phyloP scores from a whole-genome alignment of 164 flowering plant species.

The Dillenia suffruticosa region DNA sequence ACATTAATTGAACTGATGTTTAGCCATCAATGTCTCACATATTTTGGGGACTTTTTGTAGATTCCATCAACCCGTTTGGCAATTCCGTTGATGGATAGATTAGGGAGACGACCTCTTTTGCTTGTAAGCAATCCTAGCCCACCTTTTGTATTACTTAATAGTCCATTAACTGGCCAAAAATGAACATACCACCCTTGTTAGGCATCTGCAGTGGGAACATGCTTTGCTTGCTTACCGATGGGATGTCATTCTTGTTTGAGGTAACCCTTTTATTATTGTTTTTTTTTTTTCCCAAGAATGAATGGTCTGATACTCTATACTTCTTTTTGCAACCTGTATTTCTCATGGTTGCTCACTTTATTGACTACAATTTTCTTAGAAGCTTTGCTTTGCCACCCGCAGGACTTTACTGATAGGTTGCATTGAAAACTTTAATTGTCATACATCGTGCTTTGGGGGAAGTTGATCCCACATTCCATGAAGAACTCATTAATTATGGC shows the following conservation, averaged over 20 bases:
- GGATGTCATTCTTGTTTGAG: slow-evolving; percentile 62
- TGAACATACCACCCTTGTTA: slow-evolving; percentile 16
- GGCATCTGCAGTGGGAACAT: slow-evolving; percentile 80
- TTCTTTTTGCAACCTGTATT: neutral
- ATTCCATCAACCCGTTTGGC: slow-evolving; percentile 67
- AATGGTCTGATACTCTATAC: neutral
- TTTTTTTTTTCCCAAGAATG: neutral
- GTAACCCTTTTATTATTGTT: slow-evolving; percentile 9
- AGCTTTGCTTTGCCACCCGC: neutral
- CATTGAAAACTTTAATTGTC: slow-evolving; percentile 84
- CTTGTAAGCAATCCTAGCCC: slow-evolving; percentile 34
- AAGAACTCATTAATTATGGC: slow-evolving; percentile 85
- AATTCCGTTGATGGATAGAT: slow-evolving; percentile 65
- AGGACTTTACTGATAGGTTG: slow-evolving; percentile 68
- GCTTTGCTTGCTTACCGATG: slow-evolving; percentile 70
- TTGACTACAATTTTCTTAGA: neutral
- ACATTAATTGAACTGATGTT: neutral
- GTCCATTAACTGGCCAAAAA: neutral
- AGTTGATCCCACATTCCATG: slow-evolving; percentile 92
- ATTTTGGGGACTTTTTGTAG: slow-evolving; percentile 28
- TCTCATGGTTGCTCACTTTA: neutral
- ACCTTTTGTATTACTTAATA: neutral
- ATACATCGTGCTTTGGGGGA: slow-evolving; percentile 97
- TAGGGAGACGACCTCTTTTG: slow-evolving; percentile 72
- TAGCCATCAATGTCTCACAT: neutral